A percentile compares a stretch with the other conserved stretches of the same genome.
phyloP scores from a whole-genome alignment of 108 stramenopile genomes.

The Skeletonema grethae region DNA sequence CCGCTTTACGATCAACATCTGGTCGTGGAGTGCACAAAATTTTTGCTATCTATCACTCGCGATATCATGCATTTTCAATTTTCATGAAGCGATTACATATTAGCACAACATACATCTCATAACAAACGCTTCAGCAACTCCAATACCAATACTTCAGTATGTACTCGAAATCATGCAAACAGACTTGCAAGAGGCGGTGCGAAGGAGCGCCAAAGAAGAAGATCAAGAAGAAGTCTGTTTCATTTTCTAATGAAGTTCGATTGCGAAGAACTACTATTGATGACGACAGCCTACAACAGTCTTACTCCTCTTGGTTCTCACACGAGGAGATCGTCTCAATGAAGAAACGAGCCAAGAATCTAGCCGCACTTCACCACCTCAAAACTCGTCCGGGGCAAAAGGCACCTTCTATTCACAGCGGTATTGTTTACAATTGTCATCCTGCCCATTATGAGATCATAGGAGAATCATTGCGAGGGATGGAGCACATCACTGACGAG shows the following conservation, averaged over 20 bases:
- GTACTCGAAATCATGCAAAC: not conserved
- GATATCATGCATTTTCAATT: too few species aligned
- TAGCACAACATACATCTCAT: too few species aligned
- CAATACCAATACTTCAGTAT: not conserved
- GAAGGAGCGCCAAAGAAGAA: not conserved
- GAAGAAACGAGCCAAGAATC: not conserved
- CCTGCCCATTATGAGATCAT: constrained; percentile 3
- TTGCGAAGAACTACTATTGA: not conserved
- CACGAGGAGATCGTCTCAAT: not conserved
- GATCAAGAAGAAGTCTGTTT: not conserved
- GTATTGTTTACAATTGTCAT: not conserved
- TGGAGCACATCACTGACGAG: not conserved
- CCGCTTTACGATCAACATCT: too few species aligned
- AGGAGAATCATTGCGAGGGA: not conserved
- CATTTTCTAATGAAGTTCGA: not conserved
- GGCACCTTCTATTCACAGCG: not conserved
- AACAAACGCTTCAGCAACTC: too few species aligned
- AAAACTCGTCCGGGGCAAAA: not conserved
- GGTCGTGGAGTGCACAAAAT: too few species aligned
- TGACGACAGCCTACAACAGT: not conserved
- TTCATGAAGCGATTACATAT: too few species aligned
- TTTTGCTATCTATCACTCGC: too few species aligned
- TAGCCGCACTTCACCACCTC: not conserved
- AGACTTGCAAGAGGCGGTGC: not conserved
- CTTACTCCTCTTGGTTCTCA: not conserved